Base-by-base conservation (phyloP, 192 early-diverging fungal species). In the Backusella psychrophila region DNA sequence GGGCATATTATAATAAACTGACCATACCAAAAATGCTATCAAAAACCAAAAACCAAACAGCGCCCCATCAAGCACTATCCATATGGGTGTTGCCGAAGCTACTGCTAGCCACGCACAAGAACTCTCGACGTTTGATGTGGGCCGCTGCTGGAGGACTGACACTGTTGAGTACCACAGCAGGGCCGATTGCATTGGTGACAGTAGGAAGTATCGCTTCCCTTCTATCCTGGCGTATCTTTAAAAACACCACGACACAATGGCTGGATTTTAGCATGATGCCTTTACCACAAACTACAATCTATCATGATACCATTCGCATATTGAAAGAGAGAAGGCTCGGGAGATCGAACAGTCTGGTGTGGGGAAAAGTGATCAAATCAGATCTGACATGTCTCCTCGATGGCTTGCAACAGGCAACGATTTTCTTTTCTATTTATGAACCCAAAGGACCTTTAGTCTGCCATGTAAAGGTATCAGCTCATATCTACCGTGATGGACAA, bases 121-220 rank as follows among this genome's bases (percentile, higher is more conserved):
- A 29, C 8, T 33, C 39, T 15, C 70, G 70, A 31, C 42, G 70
- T 14, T 6, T 72, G 9, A 44, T 31, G 3, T 44, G 42, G 9
- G 42, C 29, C 12, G 42, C 70, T 19, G 44, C 70, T 15, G 70
- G 70, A 5, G 70, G 70, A 14, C 15, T 72, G 26, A 72, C 70
- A 9, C 70, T 72, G 9, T 17, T 49, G 41, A 72, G 70, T 33
- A 29, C 44, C 3, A 26, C 19, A 6, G 41, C 41, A 42, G 70
- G 70, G 1, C 70, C 70, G 14, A 17, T 53, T 12, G 44, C 44
- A 11, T 52, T 39, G 70, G 4, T 72, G 23, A 31, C 41, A 29
- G 70, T 49, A 11, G 70, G 70, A 5, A 42, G 70, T 17, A 72
- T 72, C 11, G 70, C 70, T 0, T 72, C 70, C 3, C 23, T 72